Conservation (phyloP, 805 yeast genomes). For the Huiozyma naganishii region DNA sequence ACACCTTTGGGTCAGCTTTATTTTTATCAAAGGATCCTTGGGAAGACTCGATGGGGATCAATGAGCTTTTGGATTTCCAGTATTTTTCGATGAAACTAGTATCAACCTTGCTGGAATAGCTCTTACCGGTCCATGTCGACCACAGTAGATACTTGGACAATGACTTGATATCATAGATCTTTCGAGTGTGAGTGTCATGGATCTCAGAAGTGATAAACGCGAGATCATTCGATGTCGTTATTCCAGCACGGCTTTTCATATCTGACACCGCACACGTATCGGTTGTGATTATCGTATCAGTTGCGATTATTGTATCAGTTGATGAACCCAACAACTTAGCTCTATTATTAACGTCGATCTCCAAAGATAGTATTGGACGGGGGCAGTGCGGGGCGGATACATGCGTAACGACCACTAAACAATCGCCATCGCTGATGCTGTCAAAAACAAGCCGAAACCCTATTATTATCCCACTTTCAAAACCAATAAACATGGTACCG, state of each 20-base stretch:
- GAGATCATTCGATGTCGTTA: neutral
- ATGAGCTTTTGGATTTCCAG: constrained; percentile 15
- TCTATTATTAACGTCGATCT: constrained; percentile 1
- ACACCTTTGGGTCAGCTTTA: neutral
- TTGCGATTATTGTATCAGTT: constrained; percentile 2
- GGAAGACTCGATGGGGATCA: constrained; percentile 16
- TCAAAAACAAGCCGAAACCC: constrained; percentile 10
- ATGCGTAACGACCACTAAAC: constrained; percentile 12
- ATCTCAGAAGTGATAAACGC: neutral
- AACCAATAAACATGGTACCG: constrained; percentile 15
- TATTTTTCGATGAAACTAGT: neutral
- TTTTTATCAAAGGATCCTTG: constrained; percentile 13
- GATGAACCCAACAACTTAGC: constrained; percentile 15
- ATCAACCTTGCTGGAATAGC: neutral
- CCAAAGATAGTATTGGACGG: constrained; percentile 19
- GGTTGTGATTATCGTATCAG: neutral
- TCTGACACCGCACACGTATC: neutral
- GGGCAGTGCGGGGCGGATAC: constrained; percentile 21
- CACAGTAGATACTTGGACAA: neutral
- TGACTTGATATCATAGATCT: neutral
- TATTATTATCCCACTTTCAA: constrained; percentile 24
- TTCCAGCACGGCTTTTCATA: neutral
- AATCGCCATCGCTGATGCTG: neutral
- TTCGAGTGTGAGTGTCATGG: neutral
- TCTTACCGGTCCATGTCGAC: constrained; percentile 4